Conservation (phyloP, 2,329 filamentous ascomycete species). For the Phyllosticta citrichinensis region DNA sequence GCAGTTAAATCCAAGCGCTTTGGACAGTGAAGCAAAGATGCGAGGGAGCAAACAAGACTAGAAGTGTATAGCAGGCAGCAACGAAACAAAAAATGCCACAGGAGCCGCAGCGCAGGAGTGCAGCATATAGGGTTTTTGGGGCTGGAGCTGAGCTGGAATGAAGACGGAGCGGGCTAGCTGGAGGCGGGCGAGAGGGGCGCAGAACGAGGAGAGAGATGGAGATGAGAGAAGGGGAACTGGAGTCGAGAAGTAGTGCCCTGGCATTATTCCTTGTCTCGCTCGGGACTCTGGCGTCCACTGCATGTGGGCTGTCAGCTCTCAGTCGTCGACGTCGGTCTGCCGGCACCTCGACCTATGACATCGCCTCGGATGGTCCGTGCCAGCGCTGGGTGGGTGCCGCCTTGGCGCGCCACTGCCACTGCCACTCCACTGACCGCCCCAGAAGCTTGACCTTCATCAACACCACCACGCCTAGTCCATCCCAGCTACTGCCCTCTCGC, state of each 20-base stretch:
- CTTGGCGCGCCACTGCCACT: constrained; percentile 6
- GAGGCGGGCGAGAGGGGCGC: neutral
- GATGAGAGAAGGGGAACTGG: neutral
- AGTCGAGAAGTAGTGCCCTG: neutral
- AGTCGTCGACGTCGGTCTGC: neutral
- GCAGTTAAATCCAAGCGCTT: neutral
- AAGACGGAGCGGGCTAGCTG: neutral
- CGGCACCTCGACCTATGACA: neutral
- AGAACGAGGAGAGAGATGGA: neutral
- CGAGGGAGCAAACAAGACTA: neutral
- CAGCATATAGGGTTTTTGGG: neutral
- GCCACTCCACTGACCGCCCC: constrained; percentile 12
- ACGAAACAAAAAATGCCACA: neutral
- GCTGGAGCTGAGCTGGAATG: constrained; percentile 4
- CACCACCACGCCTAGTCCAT: constrained; percentile 2
- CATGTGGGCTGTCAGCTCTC: neutral
- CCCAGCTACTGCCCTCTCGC: neutral
- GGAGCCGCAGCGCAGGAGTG: neutral
- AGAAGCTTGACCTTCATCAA: constrained; percentile 13
- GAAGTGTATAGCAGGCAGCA: neutral
- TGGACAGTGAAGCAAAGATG: neutral
- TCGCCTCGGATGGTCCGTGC: neutral
- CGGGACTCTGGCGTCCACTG: neutral
- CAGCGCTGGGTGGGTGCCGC: neutral
- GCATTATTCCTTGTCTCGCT: neutral